phyloP scores from a whole-genome alignment of 768 basidiomycete species.

The Coprinopsis strossmayeri region DNA sequence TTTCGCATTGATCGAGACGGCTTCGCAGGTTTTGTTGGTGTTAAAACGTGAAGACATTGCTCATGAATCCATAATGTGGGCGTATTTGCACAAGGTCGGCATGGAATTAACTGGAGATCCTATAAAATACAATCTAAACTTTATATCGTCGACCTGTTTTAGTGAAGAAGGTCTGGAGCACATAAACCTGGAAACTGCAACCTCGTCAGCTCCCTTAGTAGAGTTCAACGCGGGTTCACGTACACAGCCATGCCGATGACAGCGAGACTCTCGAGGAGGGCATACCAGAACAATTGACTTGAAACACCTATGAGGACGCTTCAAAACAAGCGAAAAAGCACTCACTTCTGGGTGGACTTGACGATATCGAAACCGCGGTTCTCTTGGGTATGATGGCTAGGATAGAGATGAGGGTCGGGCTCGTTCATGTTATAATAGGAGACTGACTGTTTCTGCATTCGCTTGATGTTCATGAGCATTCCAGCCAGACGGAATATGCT shows the following conservation, averaged over 20 bases:
- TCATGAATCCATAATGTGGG: not conserved
- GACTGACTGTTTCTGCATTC: slow-evolving; percentile 92
- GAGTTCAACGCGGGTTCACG: slow-evolving; percentile 20
- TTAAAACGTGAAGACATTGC: too few relatives aligned
- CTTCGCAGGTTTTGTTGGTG: slow-evolving; percentile 20
- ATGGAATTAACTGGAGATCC: not conserved
- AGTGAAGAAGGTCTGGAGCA: slow-evolving; percentile 96
- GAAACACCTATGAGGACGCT: slow-evolving; percentile 3
- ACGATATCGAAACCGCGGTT: slow-evolving; percentile 92
- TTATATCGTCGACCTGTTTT: slow-evolving; percentile 86
- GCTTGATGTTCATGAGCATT: slow-evolving; percentile 82
- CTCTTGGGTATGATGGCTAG: slow-evolving; percentile 90
- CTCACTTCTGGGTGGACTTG: slow-evolving; percentile 81
- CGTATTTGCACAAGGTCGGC: not conserved
- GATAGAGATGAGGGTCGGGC: not conserved
- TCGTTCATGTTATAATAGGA: not conserved
- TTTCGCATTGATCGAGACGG: not conserved
- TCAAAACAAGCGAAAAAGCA: not conserved
- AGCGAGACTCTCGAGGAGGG: slow-evolving; percentile 69
- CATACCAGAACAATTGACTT: slow-evolving; percentile 93
- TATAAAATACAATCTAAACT: slow-evolving; percentile 40
- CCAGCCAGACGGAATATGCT: slow-evolving; percentile 88
- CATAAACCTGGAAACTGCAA: slow-evolving; percentile 77
- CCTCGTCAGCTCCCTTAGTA: slow-evolving; percentile 8
- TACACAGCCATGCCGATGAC: slow-evolving; percentile 87